Percentiles rank a stretch among this genome's conserved stretches.
Conservation (phyloP, 1,284 basidiomycete genomes). For the Anthracocystis walkeri region DNA sequence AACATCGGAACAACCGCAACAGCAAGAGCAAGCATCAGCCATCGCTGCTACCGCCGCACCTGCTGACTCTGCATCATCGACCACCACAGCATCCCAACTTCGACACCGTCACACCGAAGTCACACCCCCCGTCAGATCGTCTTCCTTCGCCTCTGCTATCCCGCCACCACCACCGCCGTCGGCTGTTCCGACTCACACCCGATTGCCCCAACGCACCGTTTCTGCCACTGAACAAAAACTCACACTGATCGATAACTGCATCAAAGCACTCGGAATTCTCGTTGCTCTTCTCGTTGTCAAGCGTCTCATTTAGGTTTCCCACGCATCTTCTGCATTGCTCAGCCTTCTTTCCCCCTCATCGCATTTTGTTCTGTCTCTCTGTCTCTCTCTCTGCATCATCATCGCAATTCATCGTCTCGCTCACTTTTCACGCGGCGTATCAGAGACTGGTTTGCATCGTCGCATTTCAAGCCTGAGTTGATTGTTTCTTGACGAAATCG, state of each 20-base stretch:
- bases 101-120: not conserved
- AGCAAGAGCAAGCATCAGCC: conserved; percentile 1
- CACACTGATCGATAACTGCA: conserved; percentile 42
- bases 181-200: not conserved
- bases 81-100: conserved; percentile 1
- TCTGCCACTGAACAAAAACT: conserved; percentile 34
- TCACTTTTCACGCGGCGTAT: too few relatives aligned
- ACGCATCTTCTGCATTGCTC: not conserved
- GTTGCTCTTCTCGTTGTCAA: conserved; percentile 46
- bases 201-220: conserved; percentile 1
- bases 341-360: not conserved
- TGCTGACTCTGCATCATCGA: not conserved
- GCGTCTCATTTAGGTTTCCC: conserved; percentile 29
- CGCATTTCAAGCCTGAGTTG: not conserved
- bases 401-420: conserved; percentile 1
- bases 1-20: not conserved
- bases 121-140: conserved; percentile 2
- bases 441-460: not conserved
- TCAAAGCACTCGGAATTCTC: conserved; percentile 40
- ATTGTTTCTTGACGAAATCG: conserved; percentile 39
- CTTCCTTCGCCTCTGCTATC: conserved; percentile 4
- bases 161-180: not conserved
- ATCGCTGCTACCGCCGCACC: not conserved
- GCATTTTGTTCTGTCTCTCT: not conserved
- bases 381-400: conserved; percentile 3